These are phyloP conservation scores for Erigeron canadensis DNA, from an alignment of 129 eudicot species.

Conservation along the genomic window DNA sequence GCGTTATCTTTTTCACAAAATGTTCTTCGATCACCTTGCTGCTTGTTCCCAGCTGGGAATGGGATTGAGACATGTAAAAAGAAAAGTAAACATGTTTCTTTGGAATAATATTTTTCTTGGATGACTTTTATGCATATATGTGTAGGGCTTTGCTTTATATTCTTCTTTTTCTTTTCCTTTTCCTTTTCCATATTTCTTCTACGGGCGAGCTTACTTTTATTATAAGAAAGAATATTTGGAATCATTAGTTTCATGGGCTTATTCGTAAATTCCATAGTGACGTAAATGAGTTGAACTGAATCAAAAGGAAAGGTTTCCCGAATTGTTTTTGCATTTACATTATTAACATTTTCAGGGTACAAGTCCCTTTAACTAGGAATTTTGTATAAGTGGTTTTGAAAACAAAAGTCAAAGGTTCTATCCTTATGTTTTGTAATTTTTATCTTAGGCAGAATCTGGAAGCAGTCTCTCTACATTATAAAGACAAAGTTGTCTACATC, in stretches of 20 bases:
- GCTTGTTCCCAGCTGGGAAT: conserved; percentile 32
- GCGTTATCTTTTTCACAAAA: conserved; percentile 23
- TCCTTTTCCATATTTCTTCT: conserved; percentile 32
- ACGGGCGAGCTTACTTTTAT: conserved; percentile 42
- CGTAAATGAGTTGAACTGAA: conserved; percentile 4
- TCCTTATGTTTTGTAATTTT: too few relatives aligned
- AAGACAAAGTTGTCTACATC: too few relatives aligned
- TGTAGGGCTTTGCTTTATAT: conserved; percentile 35
- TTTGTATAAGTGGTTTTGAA: too few relatives aligned
- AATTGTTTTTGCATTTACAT: not conserved
- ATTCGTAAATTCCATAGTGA: conserved; percentile 27
- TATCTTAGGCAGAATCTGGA: too few relatives aligned
- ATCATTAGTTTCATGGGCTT: conserved; percentile 30
- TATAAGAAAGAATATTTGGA: conserved; percentile 42
- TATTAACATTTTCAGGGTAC: too few relatives aligned
- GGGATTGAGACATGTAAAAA: conserved; percentile 37
- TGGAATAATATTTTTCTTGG: conserved; percentile 35
- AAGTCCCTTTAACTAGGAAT: too few relatives aligned
- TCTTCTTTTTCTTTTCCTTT: conserved; percentile 33
- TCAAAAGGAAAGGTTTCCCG: not conserved
- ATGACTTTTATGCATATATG: conserved; percentile 20
- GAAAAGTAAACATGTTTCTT: conserved; percentile 33
- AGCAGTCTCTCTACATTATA: too few relatives aligned
- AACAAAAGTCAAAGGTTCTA: too few relatives aligned
- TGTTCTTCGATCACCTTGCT: conserved; percentile 16